Percentiles rank a stretch among this genome's conserved stretches.
Conservation (phyloP, 345 rosid species). For the Atalantia buxifolia region DNA sequence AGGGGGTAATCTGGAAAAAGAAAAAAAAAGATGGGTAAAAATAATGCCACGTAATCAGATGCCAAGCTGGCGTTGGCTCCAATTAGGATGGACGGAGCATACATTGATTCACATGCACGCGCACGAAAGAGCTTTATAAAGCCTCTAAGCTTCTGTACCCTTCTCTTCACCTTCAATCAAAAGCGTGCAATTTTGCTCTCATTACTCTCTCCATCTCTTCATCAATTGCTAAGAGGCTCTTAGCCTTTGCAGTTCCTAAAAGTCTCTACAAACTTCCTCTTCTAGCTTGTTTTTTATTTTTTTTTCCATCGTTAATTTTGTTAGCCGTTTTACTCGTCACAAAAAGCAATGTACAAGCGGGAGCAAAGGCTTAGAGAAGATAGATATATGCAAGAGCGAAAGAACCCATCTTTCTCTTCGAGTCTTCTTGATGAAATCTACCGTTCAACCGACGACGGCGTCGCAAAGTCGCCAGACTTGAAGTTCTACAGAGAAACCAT, state of each 20-base stretch:
- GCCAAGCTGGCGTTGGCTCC: slow-evolving; percentile 36
- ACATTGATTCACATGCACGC: slow-evolving; percentile 29
- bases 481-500: slow-evolving; percentile 37
- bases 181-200: slow-evolving; percentile 35
- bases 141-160: slow-evolving; percentile 22
- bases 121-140: slow-evolving; percentile 36
- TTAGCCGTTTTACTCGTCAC: not conserved
- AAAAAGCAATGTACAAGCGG: slow-evolving; percentile 29
- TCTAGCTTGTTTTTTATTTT: not conserved
- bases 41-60: slow-evolving; percentile 24
- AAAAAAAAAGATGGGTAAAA: not conserved
- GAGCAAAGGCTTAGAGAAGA: slow-evolving; percentile 35
- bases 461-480: slow-evolving; percentile 29
- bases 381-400: slow-evolving; percentile 17
- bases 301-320: too few relatives aligned
- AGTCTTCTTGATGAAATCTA: slow-evolving; percentile 87
- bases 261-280: slow-evolving; percentile 7
- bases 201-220: slow-evolving; percentile 2
- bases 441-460: slow-evolving; percentile 67
- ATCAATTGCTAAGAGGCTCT: slow-evolving; percentile 4
- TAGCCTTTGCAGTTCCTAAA: slow-evolving; percentile 23
- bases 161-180: slow-evolving; percentile 21
- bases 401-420: slow-evolving; percentile 86
- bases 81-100: not conserved
- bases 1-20: slow-evolving; percentile 10